Conservation (phyloP, 2,329 filamentous ascomycete species). For the Botrytis pseudocinerea region DNA sequence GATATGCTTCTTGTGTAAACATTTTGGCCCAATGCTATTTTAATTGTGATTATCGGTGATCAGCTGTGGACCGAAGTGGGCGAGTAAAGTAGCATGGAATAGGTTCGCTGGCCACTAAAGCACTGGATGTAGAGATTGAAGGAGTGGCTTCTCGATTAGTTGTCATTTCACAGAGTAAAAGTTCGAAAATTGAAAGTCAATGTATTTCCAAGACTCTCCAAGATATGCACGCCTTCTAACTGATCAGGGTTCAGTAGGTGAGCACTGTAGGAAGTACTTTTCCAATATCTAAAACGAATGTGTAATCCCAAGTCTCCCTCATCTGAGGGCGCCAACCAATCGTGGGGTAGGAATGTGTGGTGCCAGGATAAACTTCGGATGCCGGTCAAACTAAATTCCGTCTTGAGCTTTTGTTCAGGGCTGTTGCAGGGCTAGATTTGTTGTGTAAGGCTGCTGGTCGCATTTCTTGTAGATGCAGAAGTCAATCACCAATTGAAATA, state of each 20-base stretch:
- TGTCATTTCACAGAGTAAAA: neutral
- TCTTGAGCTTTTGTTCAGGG: neutral
- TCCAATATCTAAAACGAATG: too few relatives aligned
- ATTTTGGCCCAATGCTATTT: neutral
- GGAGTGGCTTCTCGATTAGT: neutral
- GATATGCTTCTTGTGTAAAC: neutral
- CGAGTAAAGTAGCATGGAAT: neutral
- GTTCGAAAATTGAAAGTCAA: neutral
- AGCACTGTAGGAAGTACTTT: too few relatives aligned
- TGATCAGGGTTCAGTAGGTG: too few relatives aligned
- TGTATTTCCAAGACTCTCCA: too few relatives aligned
- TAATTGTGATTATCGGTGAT: neutral
- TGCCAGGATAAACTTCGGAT: neutral
- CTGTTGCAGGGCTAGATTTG: slow-evolving; percentile 7
- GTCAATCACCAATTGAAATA: slow-evolving; percentile 1
- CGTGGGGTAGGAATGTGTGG: neutral
- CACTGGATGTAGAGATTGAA: neutral
- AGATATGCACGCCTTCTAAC: too few relatives aligned
- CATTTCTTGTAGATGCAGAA: slow-evolving; percentile 12
- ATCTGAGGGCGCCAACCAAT: neutral
- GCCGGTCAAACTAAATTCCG: slow-evolving; percentile 14
- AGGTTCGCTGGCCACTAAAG: neutral
- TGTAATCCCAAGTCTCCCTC: neutral
- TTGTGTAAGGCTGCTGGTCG: slow-evolving; percentile 7
- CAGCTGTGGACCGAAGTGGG: neutral